phyloP scores from a whole-genome alignment of 768 basidiomycete genomes.

The Scleroderma bovista region DNA sequence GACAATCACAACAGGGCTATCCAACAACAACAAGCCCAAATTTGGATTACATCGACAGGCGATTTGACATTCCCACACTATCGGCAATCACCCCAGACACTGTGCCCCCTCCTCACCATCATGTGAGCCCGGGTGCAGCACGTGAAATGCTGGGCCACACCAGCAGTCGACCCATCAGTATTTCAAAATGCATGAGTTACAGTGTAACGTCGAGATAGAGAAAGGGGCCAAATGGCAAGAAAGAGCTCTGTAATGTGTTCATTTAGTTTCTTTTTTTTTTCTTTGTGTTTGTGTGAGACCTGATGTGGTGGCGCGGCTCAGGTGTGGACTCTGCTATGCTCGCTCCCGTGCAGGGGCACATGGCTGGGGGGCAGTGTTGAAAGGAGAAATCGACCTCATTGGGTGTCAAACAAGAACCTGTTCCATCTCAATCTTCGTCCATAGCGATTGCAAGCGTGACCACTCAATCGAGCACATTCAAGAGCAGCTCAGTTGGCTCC shows the following conservation, averaged over 20 bases:
- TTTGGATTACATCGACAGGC: conserved; percentile 33
- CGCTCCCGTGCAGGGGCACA: conserved; percentile 80
- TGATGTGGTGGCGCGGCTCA: conserved; percentile 29
- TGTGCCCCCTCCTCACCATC: conserved; percentile 53
- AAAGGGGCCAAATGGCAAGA: conserved; percentile 86
- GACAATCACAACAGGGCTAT: conserved; percentile 33
- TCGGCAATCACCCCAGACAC: conserved; percentile 32
- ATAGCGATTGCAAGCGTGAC: conserved; percentile 43
- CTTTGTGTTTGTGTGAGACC: conserved; percentile 8
- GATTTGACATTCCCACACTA: conserved; percentile 26
- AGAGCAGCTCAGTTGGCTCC: conserved; percentile 50
- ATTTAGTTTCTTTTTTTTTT: conserved; percentile 38
- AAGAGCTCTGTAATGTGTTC: conserved; percentile 93
- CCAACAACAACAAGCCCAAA: conserved; percentile 34
- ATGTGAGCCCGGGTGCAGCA: conserved; percentile 47
- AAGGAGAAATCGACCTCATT: conserved; percentile 49
- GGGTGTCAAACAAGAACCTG: conserved; percentile 21
- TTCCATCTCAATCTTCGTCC: conserved; percentile 22
- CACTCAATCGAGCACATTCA: conserved; percentile 42
- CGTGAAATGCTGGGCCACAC: conserved; percentile 41
- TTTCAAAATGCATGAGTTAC: conserved; percentile 74
- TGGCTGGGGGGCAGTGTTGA: conserved; percentile 44
- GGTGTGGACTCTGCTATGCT: conserved; percentile 82
- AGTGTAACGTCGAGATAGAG: conserved; percentile 81
- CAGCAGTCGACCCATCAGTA: conserved; percentile 65